Conservation (phyloP, 176 grass and related monocot genomes). For the Aegilops longissima region DNA sequence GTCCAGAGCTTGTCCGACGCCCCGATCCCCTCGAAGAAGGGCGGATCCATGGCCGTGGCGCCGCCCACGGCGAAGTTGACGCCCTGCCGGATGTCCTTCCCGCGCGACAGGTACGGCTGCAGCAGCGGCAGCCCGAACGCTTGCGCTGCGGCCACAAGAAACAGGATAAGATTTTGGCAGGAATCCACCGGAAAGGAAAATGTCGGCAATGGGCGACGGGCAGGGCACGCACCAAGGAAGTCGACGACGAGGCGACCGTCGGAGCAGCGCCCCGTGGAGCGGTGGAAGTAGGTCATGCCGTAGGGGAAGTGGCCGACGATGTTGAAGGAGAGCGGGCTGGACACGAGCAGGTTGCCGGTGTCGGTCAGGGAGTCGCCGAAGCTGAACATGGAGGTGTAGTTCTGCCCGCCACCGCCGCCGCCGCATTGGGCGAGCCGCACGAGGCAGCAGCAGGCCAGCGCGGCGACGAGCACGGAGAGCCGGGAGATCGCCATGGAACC, state of each 20-base stretch:
- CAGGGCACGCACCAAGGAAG: constrained; percentile 54
- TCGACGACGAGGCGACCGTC: constrained; percentile 84
- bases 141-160: constrained; percentile 41
- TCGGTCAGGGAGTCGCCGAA: constrained; percentile 87
- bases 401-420: constrained; percentile 9
- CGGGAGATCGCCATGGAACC: constrained; percentile 46
- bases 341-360: constrained; percentile 68
- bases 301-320: constrained; percentile 70
- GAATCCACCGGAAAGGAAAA: neutral
- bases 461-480: constrained; percentile 31
- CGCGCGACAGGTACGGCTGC: constrained; percentile 54
- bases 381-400: constrained; percentile 85
- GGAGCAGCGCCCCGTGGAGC: constrained; percentile 79
- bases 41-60: constrained; percentile 75
- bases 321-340: constrained; percentile 52
- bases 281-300: constrained; percentile 92
- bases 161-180: neutral
- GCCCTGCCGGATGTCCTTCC: constrained; percentile 49
- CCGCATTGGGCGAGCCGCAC: constrained; percentile 29
- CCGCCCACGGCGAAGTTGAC: constrained; percentile 85
- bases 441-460: constrained; percentile 38
- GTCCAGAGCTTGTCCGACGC: constrained; percentile 51
- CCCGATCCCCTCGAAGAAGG: constrained; percentile 70
- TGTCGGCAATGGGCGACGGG: neutral
- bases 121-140: constrained; percentile 78